phyloP scores from a whole-genome alignment of 2,329 filamentous ascomycete genomes.

The Venturia carpophila region DNA sequence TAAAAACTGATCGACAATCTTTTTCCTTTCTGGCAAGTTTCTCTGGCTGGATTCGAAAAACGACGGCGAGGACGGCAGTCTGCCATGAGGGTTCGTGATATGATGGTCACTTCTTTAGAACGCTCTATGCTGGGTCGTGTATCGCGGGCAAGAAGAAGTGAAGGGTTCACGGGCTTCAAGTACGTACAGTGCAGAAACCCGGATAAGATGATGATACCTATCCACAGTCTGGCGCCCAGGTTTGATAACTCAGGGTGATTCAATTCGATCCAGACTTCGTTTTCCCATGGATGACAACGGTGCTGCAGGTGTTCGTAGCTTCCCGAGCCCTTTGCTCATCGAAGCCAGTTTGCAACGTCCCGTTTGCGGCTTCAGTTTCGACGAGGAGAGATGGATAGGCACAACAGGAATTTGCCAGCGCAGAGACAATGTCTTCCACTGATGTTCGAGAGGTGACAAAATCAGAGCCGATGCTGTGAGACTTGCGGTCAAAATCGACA shows the following conservation, averaged over 20 bases:
- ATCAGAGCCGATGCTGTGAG: too few relatives aligned
- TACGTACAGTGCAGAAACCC: not conserved
- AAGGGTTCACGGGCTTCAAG: not conserved
- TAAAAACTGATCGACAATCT: not conserved
- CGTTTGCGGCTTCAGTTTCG: not conserved
- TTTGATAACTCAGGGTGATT: not conserved
- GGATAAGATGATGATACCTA: not conserved
- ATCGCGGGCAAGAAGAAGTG: not conserved
- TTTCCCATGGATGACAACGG: not conserved
- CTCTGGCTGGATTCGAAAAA: not conserved
- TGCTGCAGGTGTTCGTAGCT: not conserved
- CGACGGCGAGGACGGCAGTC: not conserved
- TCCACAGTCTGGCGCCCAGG: not conserved
- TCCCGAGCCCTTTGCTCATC: not conserved
- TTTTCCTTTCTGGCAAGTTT: not conserved
- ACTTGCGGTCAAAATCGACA: too few relatives aligned
- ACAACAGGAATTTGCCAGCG: too few relatives aligned
- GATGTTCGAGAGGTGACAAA: not conserved
- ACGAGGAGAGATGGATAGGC: not conserved
- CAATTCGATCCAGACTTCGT: not conserved
- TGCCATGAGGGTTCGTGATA: not conserved
- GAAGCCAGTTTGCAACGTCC: not conserved
- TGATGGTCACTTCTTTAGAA: not conserved
- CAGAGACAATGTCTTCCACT: not conserved
- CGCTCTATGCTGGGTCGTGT: not conserved